Evolutionary conservation across 2,329 filamentous ascomycete genomes (phyloP).

Genomic region (Diaporthe sp.): DNA sequence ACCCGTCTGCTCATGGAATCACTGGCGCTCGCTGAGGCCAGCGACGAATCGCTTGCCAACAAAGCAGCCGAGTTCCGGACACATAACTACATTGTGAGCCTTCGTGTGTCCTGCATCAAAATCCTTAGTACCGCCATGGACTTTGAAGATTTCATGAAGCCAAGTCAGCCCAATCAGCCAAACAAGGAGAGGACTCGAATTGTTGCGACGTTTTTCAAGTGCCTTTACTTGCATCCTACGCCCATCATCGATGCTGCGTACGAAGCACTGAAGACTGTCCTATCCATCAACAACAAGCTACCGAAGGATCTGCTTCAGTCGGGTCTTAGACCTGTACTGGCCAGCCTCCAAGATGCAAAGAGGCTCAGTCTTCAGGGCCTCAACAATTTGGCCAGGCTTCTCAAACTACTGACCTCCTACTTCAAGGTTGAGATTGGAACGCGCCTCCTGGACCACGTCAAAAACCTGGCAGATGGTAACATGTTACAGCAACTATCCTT

Average conservation of each 20-base stretch:
- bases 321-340: slow-evolving; percentile 92
- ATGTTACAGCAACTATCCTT: slow-evolving; percentile 92
- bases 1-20: slow-evolving; percentile 94
- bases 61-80: slow-evolving; percentile 95
- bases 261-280: slow-evolving; percentile 86
- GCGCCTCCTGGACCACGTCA: slow-evolving; percentile 93
- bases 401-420: slow-evolving; percentile 95
- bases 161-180: slow-evolving; percentile 59
- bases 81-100: slow-evolving; percentile 91
- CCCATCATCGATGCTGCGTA: slow-evolving; percentile 96
- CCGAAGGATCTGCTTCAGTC: slow-evolving; percentile 96
- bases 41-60: slow-evolving; percentile 91
- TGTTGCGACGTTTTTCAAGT: slow-evolving; percentile 97
- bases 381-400: slow-evolving; percentile 88
- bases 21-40: slow-evolving; percentile 91
- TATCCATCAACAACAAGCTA: slow-evolving; percentile 89
- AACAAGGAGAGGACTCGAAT: slow-evolving; percentile 78
- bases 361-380: slow-evolving; percentile 89
- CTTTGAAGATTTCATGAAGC: slow-evolving; percentile 90
- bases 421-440: slow-evolving; percentile 99
- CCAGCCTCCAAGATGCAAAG: slow-evolving; percentile 94
- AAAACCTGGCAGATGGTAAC: slow-evolving; percentile 84
- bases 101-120: slow-evolving; percentile 93
- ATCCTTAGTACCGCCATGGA: slow-evolving; percentile 93
- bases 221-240: slow-evolving; percentile 90